Evolutionary conservation across 306 rosid species (phyloP).

Genomic region (Ormosia semicastrata): DNA sequence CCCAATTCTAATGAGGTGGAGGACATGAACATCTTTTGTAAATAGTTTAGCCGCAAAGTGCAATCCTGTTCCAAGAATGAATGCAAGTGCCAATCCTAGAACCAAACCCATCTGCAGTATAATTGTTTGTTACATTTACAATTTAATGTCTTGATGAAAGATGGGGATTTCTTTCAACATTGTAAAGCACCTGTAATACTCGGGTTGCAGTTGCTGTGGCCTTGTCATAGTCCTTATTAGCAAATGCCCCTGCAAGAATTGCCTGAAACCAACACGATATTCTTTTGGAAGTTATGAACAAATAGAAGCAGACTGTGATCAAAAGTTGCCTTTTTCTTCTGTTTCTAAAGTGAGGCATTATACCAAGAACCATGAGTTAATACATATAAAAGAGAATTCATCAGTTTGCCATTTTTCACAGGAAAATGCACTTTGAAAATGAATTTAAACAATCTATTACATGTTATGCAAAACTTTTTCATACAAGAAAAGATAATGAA

Average conservation of each 20-base stretch:
- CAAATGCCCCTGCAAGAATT: slow-evolving; percentile 91
- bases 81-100: slow-evolving; percentile 70
- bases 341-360: neutral
- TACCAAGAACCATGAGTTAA: neutral
- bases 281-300: slow-evolving; percentile 2
- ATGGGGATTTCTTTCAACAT: neutral
- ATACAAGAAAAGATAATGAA: neutral
- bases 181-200: slow-evolving; percentile 69
- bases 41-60: slow-evolving; percentile 77
- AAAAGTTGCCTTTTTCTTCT: neutral
- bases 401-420: neutral
- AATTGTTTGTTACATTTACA: slow-evolving; percentile 20
- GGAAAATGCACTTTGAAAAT: neutral
- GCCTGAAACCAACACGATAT: slow-evolving; percentile 53
- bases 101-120: slow-evolving; percentile 76
- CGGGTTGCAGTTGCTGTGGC: slow-evolving; percentile 73
- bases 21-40: slow-evolving; percentile 63
- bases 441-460: neutral
- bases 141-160: neutral
- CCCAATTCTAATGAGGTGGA: slow-evolving; percentile 69
- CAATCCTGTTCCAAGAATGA: slow-evolving; percentile 72
- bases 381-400: neutral
- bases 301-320: neutral
- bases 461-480: neutral
- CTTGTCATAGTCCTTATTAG: slow-evolving; percentile 72